These are phyloP conservation scores for Asterochloris erici DNA, from an alignment of 139 green algal genomes.

Conservation along the genomic window DNA sequence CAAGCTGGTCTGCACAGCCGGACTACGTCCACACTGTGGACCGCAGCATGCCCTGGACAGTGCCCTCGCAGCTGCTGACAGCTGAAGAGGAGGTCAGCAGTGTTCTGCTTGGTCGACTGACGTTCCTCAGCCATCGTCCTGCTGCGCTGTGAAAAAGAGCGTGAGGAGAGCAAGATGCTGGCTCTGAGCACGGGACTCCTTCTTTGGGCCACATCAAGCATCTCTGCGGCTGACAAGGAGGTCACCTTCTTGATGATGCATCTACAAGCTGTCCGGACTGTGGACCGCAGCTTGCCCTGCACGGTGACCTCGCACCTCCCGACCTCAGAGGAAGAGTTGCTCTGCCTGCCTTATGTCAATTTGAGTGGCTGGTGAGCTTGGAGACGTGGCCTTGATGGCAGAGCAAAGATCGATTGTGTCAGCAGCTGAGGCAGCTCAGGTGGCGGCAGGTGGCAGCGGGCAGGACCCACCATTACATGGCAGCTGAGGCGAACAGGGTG, in stretches of 20 bases:
- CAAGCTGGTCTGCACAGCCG: background rate
- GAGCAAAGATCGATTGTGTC: background rate
- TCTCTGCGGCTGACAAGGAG: no score
- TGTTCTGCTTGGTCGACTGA: no score
- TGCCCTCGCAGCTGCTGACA: slow-evolving; percentile 18
- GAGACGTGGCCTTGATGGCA: no score
- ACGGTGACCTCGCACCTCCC: background rate
- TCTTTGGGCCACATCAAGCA: no score
- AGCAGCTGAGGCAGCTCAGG: background rate
- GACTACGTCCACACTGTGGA: background rate
- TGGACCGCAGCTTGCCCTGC: background rate
- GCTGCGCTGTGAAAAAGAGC: no score
- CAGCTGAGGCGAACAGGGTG: slow-evolving; percentile 6
- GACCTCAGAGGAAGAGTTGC: background rate
- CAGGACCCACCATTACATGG: background rate
- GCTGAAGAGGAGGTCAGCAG: slow-evolving; percentile 9
- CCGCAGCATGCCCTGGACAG: slow-evolving; percentile 15
- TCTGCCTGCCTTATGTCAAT: no score
- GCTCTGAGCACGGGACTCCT: no score
- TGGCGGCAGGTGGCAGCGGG: slow-evolving; percentile 1
- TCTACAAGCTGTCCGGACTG: no score
- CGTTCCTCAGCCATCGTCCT: no score
- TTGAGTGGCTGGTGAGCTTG: no score
- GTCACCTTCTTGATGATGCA: no score
- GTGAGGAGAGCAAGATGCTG: no score